Percentiles rank a stretch among this genome's conserved stretches.
Evolutionary conservation across 257 asterid species (phyloP).

Genomic region (Orobanche coerulescens): DNA sequence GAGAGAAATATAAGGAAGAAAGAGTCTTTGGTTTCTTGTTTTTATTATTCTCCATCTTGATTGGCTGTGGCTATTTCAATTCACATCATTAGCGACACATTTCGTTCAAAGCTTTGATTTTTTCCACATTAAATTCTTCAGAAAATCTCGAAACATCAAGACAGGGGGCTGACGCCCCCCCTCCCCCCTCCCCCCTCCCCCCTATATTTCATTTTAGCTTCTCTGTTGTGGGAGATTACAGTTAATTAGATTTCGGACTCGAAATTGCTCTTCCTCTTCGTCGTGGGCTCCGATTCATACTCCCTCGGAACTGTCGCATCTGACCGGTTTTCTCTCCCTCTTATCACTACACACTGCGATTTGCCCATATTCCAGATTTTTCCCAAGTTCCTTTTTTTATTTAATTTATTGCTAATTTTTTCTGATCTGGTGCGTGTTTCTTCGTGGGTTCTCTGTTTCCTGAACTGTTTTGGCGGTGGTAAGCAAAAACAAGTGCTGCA

Average conservation of each 20-base stretch:
- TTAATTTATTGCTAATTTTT: slow-evolving; percentile 14
- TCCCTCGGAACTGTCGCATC: slow-evolving; percentile 42
- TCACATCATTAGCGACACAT: slow-evolving; percentile 44
- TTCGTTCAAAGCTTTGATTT: slow-evolving; percentile 37
- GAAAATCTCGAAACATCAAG: slow-evolving; percentile 35
- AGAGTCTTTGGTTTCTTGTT: slow-evolving; percentile 52
- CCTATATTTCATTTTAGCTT: slow-evolving; percentile 6
- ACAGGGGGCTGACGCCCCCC: not conserved
- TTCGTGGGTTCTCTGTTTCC: not conserved
- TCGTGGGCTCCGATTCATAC: slow-evolving; percentile 29
- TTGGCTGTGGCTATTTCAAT: slow-evolving; percentile 42
- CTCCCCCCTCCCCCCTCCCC: not conserved
- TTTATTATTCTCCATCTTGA: slow-evolving; percentile 25
- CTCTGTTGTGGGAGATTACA: slow-evolving; percentile 22
- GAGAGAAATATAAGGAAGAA: slow-evolving; percentile 56
- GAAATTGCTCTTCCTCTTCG: slow-evolving; percentile 22
- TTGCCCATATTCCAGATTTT: slow-evolving; percentile 32
- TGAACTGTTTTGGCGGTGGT: slow-evolving; percentile 11
- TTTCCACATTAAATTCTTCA: slow-evolving; percentile 38
- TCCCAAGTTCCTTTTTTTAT: slow-evolving; percentile 13
- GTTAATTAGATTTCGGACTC: slow-evolving; percentile 35
- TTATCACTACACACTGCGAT: too few relatives aligned
- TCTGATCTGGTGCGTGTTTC: slow-evolving; percentile 31
- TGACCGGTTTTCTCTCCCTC: slow-evolving; percentile 18
- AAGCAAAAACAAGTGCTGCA: slow-evolving; percentile 32